Evolutionary conservation across 306 rosid species (phyloP).

Genomic region (Luffa aegyptiaca): DNA sequence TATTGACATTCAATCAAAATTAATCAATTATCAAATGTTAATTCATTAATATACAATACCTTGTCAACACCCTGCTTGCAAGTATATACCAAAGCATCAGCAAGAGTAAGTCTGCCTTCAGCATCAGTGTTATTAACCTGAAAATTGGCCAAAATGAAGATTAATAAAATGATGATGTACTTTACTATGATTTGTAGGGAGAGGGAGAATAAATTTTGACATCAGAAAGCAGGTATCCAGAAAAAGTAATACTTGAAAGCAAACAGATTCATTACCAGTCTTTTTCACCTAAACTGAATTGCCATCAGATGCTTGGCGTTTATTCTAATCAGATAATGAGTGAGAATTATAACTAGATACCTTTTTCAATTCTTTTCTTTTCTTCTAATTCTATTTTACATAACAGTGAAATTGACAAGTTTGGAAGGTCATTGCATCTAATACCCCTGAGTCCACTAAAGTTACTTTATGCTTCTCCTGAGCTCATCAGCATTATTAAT

Average conservation of each 20-base stretch:
- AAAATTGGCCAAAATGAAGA: background rate
- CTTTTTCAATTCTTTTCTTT: too few relatives aligned
- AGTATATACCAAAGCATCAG: constrained; percentile 91
- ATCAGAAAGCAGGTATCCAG: background rate
- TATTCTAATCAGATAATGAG: background rate
- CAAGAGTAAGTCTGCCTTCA: constrained; percentile 97
- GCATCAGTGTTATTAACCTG: constrained; percentile 99
- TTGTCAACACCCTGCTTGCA: constrained; percentile 97
- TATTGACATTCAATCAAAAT: background rate
- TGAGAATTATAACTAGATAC: too few relatives aligned
- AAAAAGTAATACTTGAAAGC: background rate
- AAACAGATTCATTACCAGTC: background rate
- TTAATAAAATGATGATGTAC: background rate
- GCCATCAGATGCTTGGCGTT: background rate
- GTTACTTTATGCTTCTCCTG: too few relatives aligned
- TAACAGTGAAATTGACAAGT: too few relatives aligned
- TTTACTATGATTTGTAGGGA: background rate
- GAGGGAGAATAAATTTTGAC: background rate
- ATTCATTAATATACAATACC: constrained; percentile 29
- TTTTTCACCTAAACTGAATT: background rate
- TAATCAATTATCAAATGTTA: background rate
- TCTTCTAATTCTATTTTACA: too few relatives aligned
- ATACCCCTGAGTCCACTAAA: too few relatives aligned
- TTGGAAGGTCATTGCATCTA: too few relatives aligned
- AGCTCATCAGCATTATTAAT: background rate